Evolutionary conservation across 2,329 filamentous ascomycete species (phyloP), one percentile per base, ranked within the genome.

Genomic region (Fusarium nanum): DNA sequence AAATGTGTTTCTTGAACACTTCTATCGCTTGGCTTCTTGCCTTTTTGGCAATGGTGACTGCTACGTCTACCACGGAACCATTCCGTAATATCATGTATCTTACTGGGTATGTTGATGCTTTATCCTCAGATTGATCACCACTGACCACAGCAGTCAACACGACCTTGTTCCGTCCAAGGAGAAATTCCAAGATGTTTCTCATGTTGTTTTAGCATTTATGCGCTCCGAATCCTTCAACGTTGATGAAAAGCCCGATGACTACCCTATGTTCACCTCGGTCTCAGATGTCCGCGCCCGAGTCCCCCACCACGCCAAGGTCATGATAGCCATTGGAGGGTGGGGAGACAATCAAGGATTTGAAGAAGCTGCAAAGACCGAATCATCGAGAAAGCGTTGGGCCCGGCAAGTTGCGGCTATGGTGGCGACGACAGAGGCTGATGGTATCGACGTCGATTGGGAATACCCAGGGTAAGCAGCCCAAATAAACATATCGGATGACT

Each of bases 321-420:
- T 91, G 81, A 84, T 93, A 40, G 91, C 92, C 22, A 88, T 94
- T 67, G 92, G 92, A 13, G 92, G 91, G 55, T 94, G 92, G 91
- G 91, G 91, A 0, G 89, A 93, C 64, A 89, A 86, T 1, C 76
- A 78, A 9, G 91, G 90, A 0, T 93, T 92, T 73, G 84, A 86
- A 1, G 77, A 76, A 12, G 90, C 86, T 0, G 87, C 89, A 3
- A 83, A 81, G 53, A 83, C 84, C 6, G 82, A 85, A 2, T 71
- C 78, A 3, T 85, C 83, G 2, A 86, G 89, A 18, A 81, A 83
- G 64, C 80, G 79, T 10, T 94, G 91, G 79, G 89, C 91, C 3
- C 81, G 82, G 46, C 92, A 92, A 70, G 84, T 93, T 3, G 87
- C 85, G 10, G 80, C 81, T 28, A 90, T 93, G 87, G 82, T 93